Base-by-base conservation (phyloP, 2,329 filamentous ascomycete species). In the Arthrinium puccinioides region DNA sequence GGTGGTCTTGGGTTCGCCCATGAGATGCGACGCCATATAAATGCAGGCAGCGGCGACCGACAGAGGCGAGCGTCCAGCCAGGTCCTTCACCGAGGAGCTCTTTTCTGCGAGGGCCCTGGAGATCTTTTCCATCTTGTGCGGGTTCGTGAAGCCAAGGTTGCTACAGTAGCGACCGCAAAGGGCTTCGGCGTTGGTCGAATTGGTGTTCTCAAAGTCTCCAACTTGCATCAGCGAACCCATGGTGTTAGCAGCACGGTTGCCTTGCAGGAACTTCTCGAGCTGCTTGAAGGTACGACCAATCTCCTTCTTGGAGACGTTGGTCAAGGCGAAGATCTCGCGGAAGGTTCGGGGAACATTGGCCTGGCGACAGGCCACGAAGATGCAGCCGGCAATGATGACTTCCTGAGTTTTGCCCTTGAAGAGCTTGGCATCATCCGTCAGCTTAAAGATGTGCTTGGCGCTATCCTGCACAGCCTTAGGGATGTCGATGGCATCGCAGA, bases 371-470 rank as follows among this genome's bases (percentile, higher is more conserved):
- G 92, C 88, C 52, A 98, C 90, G 69, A 98, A 97, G 62, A 98
- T 92, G 64, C 89, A 96, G 6, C 89, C 88, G 5, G 92, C 92
- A 48, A 97, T 90, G 49, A 98, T 84, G 39, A 87, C 86, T 51
- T 97, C 90, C 56, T 89, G 84, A 1, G 86, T 84, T 65, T 98
- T 98, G 57, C 89, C 89, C 67, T 95, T 95, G 74, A 97, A 88
- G 39, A 88, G 75, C 60, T 90, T 90, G 55, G 83, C 82, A 62
- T 98, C 92, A 51, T 95, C 88, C 18, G 90, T 86, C 40, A 92
- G 76, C 69, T 96, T 97, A 76, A 84, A 98, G 46, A 97, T 82
- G 59, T 94, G 85, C 69, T 96, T 96, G 44, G 92, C 88, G 2
- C 84, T 85, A 54, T 96, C 88, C 35, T 86, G 82, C 27, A 94